Evolutionary conservation across 2,329 filamentous ascomycete genomes (phyloP).

Genomic region (Bipolaris cookei): DNA sequence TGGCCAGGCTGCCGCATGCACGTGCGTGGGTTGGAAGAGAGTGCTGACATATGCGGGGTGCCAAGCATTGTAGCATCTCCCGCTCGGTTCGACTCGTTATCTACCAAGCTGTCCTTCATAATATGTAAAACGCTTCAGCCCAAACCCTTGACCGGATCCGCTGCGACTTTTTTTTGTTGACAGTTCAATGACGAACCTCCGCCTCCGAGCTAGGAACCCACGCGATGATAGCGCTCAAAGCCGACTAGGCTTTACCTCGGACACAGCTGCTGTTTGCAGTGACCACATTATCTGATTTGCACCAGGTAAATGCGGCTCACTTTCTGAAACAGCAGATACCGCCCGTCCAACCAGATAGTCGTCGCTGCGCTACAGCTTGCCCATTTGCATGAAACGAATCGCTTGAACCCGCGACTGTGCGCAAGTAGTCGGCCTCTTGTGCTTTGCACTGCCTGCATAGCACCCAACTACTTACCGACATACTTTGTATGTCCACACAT

Average conservation of each 20-base stretch:
- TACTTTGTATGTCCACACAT: too few relatives aligned
- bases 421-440: not conserved
- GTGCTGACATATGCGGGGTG: constrained; percentile 1
- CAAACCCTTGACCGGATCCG: not conserved
- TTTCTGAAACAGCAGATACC: constrained; percentile 3
- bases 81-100: not conserved
- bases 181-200: not conserved
- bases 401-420: not conserved
- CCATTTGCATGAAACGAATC: not conserved
- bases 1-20: not conserved
- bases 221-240: not conserved
- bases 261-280: constrained; percentile 1
- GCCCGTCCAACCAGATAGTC: not conserved
- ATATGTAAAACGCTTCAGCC: not conserved
- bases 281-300: constrained; percentile 2
- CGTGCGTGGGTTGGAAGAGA: not conserved
- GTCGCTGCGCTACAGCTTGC: not conserved
- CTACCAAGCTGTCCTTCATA: not conserved
- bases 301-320: not conserved
- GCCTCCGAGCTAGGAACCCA: not conserved
- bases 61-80: not conserved
- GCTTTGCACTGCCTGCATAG: not conserved
- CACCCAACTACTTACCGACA: too few relatives aligned
- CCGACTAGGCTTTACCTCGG: constrained; percentile 1
- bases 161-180: not conserved